Conservation (phyloP, 768 basidiomycete genomes). For the Serendipita vermifera region DNA sequence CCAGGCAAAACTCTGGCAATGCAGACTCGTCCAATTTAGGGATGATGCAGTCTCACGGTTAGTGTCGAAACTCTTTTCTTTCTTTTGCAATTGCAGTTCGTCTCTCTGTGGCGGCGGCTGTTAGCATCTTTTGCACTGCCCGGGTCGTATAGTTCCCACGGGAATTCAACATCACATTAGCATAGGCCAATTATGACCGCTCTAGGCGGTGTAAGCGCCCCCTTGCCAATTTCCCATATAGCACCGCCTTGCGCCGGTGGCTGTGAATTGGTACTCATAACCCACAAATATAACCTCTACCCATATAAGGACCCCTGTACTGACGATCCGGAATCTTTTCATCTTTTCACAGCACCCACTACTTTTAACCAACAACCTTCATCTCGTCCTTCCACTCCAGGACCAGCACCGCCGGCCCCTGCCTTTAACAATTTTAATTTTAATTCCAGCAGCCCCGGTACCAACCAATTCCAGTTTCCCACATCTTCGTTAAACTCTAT, state of each 20-base stretch:
- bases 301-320: too few species aligned
- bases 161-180: background rate
- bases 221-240: too few species aligned
- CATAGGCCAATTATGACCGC: background rate
- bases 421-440: background rate
- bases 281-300: too few species aligned
- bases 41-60: conserved; percentile 12
- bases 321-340: too few species aligned
- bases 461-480: background rate
- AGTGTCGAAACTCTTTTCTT: background rate
- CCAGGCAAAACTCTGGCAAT: conserved; percentile 27
- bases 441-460: background rate
- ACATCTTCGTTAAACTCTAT: background rate
- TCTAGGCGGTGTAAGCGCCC: conserved; percentile 13
- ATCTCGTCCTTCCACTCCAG: conserved; percentile 6
- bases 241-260: too few species aligned
- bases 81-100: background rate
- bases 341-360: too few species aligned
- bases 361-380: background rate
- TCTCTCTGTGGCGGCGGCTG: background rate
- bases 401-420: background rate
- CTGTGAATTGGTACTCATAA: too few species aligned
- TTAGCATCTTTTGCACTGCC: conserved; percentile 1
- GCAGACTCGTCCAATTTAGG: conserved; percentile 28
- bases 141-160: background rate